Evolutionary conservation across 2,329 filamentous ascomycete species (phyloP).

Genomic region (Sphaerulina vaccinii): DNA sequence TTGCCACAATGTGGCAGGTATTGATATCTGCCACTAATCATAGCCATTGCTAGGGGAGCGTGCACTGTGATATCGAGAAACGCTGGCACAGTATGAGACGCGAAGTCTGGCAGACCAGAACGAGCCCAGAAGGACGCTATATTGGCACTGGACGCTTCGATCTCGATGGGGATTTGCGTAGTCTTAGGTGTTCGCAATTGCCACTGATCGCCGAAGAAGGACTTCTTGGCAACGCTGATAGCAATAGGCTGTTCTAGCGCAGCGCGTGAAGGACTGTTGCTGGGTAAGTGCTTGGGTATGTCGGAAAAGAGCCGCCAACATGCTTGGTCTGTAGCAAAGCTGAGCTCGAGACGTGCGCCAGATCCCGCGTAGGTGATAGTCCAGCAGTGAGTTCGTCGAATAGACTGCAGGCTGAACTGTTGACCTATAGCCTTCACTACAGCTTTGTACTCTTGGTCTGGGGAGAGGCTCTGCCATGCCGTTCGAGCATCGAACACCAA

Average conservation of each 20-base stretch:
- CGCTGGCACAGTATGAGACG: conserved; percentile 46
- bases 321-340: conserved; percentile 16
- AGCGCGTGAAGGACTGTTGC: conserved; percentile 26
- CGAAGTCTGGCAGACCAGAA: conserved; percentile 40
- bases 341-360: conserved; percentile 42
- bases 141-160: conserved; percentile 27
- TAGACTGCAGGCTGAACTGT: conserved; percentile 37
- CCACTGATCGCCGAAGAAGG: conserved; percentile 39
- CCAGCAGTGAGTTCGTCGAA: conserved; percentile 41
- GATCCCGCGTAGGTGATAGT: conserved; percentile 41
- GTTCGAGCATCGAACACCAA: conserved; percentile 13
- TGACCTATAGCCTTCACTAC: conserved; percentile 32
- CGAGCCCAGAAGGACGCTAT: conserved; percentile 40
- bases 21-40: conserved; percentile 52
- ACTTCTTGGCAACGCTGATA: conserved; percentile 12
- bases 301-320: conserved; percentile 36
- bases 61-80: conserved; percentile 43
- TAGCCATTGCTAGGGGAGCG: conserved; percentile 18
- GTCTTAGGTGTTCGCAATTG: conserved; percentile 46
- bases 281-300: conserved; percentile 21
- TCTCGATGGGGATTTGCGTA: conserved; percentile 15
- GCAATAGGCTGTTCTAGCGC: conserved; percentile 32
- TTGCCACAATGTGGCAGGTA: conserved; percentile 58
- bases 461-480: background rate
- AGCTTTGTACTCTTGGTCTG: background rate